Base-by-base conservation (phyloP, 495 filamentous ascomycete species). In the Podospora didyma region DNA sequence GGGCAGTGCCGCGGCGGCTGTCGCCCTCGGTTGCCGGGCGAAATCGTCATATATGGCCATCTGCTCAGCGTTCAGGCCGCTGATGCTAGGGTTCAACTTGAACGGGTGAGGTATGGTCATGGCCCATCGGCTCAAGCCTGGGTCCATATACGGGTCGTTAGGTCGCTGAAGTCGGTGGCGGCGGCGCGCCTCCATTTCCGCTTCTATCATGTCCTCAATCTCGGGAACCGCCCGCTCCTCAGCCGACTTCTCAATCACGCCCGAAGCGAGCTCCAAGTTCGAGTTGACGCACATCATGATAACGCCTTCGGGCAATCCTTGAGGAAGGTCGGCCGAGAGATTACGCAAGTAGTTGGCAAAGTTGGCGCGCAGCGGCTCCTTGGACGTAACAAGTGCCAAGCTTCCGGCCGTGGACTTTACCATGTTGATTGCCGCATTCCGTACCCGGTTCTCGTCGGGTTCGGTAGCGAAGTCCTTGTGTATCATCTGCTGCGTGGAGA, bases 241-340 rank as follows among this genome's bases (percentile, higher is more conserved):
- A 10, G 94, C 95, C 34, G 91, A 91, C 64, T 91, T 89, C 69
- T 97, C 94, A 24, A 99, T 91, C 56, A 96, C 86, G 50, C 82
- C 86, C 65, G 94, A 97, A 44, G 94, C 91, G 48, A 88, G 81
- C 60, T 99, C 94, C 26, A 97, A 79, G 69, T 99, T 99, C 54
- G 96, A 94, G 66, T 97, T 97, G 57, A 97, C 92, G 68, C 95
- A 97, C 88, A 97, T 96, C 56, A 96, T 79, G 53, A 97, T 92
- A 22, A 84, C 83, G 19, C 92, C 92, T 67, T 99, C 95, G 2
- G 92, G 89, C 21, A 91, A 75, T 58, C 89, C 87, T 23, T 85
- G 85, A 11, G 76, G 75, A 3, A 85, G 67, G 28, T 96, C 90
- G 56, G 80, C 74, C 10, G 90, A 86, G 65, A 92, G 79, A 21